Base-by-base conservation (phyloP, 1,139 yeast species). In the Pichia sorboxylosa region DNA sequence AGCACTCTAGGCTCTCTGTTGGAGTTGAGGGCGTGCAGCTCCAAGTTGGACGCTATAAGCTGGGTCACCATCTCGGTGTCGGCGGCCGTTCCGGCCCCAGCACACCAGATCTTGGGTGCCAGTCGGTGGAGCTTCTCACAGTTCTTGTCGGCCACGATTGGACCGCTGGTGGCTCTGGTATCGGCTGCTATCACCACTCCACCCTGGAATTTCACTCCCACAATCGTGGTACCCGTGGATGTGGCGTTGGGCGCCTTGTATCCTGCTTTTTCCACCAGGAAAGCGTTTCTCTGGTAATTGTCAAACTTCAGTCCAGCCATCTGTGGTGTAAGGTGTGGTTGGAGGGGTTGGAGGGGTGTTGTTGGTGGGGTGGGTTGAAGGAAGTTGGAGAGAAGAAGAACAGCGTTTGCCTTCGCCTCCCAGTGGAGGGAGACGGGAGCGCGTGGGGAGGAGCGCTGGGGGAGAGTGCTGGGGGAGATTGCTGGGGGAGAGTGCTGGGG, bases 51-150 rank as follows among this genome's bases (percentile, higher is more conserved):
- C 20, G 87, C 75, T 48, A 85, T 85, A 53, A 90, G 67, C 57
- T 84, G 94, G 6, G 98, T 90, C 19, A 83, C 94, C 82, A 81
- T 80, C 55, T 90, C 97, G 9, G 96, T 90, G 55, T 90, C 98
- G n/a, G 98, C 98, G 28, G 98, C 98, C 14, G 98, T 90, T 57
- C 98, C 98, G 4, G 98, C 98, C 49, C 98, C 98, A 34, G 96
- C 96, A 73, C 97, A 90, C 98, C 98, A 90, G 52, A 90, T 90
- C 53, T 70, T 72, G 10, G 98, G 96, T 3, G 96, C 72, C 47
- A 90, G 71, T 49, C 94, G 65, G 61, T 90, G 98, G 44, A 90
- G 66, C 61, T 90, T 90, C 54, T 87, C 96, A 67, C 97, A 87
- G 63, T 90, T 90, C 64, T 90, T 87, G 61, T 90, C 97, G 13